These are phyloP conservation scores for Ensete ventricosum DNA, from an alignment of 176 grass and related monocot genomes.

Conservation along the genomic window DNA sequence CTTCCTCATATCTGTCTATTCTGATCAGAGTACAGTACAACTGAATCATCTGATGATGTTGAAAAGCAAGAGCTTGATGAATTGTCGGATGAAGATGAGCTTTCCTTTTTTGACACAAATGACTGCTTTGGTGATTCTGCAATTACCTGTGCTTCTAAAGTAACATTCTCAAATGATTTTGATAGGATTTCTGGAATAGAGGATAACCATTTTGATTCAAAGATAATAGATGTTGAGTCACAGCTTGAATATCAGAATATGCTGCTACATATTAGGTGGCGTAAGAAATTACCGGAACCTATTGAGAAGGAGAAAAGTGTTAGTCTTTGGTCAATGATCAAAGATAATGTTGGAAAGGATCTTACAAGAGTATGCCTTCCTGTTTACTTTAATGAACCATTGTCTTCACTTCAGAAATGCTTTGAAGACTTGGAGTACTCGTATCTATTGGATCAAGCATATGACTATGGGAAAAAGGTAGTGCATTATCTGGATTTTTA, in stretches of 20 bases:
- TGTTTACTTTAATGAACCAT: slow-evolving; percentile 85
- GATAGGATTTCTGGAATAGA: not conserved
- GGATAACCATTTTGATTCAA: too few relatives aligned
- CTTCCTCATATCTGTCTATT: slow-evolving; percentile 6
- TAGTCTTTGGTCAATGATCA: slow-evolving; percentile 90
- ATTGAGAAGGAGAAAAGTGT: slow-evolving; percentile 78
- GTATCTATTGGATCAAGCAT: slow-evolving; percentile 65
- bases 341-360: slow-evolving; percentile 92
- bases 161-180: slow-evolving; percentile 17
- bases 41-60: slow-evolving; percentile 75
- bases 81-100: slow-evolving; percentile 57
- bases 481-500: not conserved
- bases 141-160: slow-evolving; percentile 13
- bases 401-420: slow-evolving; percentile 85
- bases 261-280: slow-evolving; percentile 29
- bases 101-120: slow-evolving; percentile 77
- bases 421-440: slow-evolving; percentile 94
- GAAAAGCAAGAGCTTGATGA: slow-evolving; percentile 71
- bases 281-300: slow-evolving; percentile 57
- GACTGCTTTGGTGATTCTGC: slow-evolving; percentile 59
- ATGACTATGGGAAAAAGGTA: slow-evolving; percentile 38
- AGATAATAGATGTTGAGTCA: not conserved
- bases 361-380: slow-evolving; percentile 85
- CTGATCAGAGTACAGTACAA: slow-evolving; percentile 83
- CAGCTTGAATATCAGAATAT: not conserved